Evolutionary conservation across 2,329 filamentous ascomycete genomes (phyloP).

Genomic region (Leptosphaerulina australis): DNA sequence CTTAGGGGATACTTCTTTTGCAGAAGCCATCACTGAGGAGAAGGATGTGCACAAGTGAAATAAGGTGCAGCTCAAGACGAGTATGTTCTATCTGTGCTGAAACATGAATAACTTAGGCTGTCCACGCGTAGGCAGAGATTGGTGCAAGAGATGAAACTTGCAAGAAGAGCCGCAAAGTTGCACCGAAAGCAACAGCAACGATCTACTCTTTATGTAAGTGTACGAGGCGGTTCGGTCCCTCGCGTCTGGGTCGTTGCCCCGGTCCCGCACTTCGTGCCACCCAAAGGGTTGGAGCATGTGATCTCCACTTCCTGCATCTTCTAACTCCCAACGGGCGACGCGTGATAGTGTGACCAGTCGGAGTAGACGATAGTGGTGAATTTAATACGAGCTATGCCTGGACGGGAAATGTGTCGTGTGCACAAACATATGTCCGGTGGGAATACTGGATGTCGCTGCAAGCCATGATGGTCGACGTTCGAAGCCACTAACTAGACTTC

Average conservation of each 20-base stretch:
- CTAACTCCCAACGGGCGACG: slow-evolving; percentile 10
- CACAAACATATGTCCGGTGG: slow-evolving; percentile 8
- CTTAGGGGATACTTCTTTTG: slow-evolving; percentile 12
- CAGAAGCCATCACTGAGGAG: slow-evolving; percentile 7
- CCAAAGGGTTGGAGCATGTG: slow-evolving; percentile 6
- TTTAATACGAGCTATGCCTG: slow-evolving; percentile 3
- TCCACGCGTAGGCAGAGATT: too few species aligned
- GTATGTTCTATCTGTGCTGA: background rate
- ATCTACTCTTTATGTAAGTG: slow-evolving; percentile 8
- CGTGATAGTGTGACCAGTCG: slow-evolving; percentile 4
- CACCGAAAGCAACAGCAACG: background rate
- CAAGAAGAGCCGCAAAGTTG: slow-evolving; percentile 2
- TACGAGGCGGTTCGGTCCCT: background rate
- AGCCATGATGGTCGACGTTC: background rate
- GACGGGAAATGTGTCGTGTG: slow-evolving; percentile 5
- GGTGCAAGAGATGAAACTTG: background rate
- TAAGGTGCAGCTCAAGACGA: background rate
- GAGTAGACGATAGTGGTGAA: too few species aligned
- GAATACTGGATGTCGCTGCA: slow-evolving; percentile 6
- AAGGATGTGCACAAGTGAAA: background rate
- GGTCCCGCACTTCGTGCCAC: slow-evolving; percentile 16
- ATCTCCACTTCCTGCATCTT: slow-evolving; percentile 15
- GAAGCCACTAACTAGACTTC: too few species aligned
- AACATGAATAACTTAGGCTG: background rate
- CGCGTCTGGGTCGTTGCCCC: slow-evolving; percentile 8